Conservation (phyloP, 108 stramenopile species). For the Epithemia pelagica region DNA sequence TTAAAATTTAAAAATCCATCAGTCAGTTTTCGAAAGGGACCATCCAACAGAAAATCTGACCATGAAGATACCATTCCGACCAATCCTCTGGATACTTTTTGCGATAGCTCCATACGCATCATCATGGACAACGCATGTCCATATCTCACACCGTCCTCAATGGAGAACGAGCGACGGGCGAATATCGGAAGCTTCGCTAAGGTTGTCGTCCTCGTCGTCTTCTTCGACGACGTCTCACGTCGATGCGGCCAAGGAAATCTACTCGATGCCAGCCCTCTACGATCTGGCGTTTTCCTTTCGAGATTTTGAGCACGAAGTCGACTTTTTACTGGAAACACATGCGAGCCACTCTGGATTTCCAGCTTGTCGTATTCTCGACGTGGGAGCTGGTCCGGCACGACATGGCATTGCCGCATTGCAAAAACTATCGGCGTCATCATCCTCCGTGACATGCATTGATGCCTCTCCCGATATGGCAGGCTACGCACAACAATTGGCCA, state of each 20-base stretch:
- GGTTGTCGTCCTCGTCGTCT: not conserved
- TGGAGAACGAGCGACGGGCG: no score
- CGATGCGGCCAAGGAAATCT: conserved; percentile 28
- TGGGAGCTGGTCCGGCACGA: conserved; percentile 81
- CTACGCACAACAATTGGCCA: conserved; percentile 48
- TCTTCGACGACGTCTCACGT: not conserved
- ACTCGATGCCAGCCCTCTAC: conserved; percentile 70
- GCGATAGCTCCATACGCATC: not conserved
- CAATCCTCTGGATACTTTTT: no score
- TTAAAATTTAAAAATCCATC: not conserved
- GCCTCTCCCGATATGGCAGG: conserved; percentile 58
- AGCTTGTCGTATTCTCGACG: conserved; percentile 40
- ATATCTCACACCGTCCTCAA: no score
- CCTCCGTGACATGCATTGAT: conserved; percentile 54
- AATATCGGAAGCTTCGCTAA: not conserved
- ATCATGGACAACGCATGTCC: not conserved
- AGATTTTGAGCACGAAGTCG: conserved; percentile 70
- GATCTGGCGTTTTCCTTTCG: conserved; percentile 82
- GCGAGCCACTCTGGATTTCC: conserved; percentile 11
- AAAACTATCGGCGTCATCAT: not conserved
- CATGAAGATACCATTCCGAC: not conserved
- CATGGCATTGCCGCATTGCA: conserved; percentile 58
- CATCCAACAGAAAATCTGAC: not conserved
- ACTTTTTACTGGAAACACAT: conserved; percentile 60
- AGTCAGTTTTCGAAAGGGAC: no score